Evolutionary conservation across 768 basidiomycete genomes (phyloP).

Genomic region (Floccularia luteovirens): DNA sequence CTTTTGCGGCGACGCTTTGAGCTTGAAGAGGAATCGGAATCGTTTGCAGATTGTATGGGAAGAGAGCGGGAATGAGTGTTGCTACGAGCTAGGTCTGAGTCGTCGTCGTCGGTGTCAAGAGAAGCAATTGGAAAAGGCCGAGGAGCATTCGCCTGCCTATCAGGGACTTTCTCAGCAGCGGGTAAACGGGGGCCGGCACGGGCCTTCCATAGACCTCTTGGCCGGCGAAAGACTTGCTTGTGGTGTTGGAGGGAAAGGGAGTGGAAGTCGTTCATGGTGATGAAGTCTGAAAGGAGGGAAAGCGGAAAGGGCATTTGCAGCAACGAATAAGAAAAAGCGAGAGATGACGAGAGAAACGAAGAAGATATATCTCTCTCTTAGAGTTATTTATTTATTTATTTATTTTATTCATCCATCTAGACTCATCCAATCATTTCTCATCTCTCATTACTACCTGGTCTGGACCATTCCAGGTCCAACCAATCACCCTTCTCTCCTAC

Average conservation of each 20-base stretch:
- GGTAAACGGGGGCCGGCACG: constrained; percentile 23
- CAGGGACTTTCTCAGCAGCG: too few relatives aligned
- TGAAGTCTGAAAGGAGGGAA: constrained; percentile 14
- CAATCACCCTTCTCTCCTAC: too few relatives aligned
- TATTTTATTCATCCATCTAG: too few relatives aligned
- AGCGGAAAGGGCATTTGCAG: constrained; percentile 18
- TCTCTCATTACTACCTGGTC: too few relatives aligned
- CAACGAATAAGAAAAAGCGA: background rate
- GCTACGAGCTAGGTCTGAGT: constrained; percentile 1
- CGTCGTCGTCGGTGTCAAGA: constrained; percentile 9
- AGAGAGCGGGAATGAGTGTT: background rate
- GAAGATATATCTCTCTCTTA: too few relatives aligned
- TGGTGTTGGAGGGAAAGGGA: constrained; percentile 11
- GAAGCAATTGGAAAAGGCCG: constrained; percentile 6
- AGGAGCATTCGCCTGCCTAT: constrained; percentile 2
- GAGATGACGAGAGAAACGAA: too few relatives aligned
- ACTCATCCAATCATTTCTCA: too few relatives aligned
- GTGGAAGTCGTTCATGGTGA: constrained; percentile 9
- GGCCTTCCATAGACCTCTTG: constrained; percentile 38
- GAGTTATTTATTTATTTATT: too few relatives aligned
- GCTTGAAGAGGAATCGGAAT: constrained; percentile 2
- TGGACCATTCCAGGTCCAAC: too few relatives aligned
- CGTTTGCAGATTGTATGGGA: constrained; percentile 9
- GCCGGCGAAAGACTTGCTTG: constrained; percentile 22
- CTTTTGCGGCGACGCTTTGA: background rate